Evolutionary conservation across 331 rosid species (phyloP).

Genomic region (Erythrophleum ivorense): DNA sequence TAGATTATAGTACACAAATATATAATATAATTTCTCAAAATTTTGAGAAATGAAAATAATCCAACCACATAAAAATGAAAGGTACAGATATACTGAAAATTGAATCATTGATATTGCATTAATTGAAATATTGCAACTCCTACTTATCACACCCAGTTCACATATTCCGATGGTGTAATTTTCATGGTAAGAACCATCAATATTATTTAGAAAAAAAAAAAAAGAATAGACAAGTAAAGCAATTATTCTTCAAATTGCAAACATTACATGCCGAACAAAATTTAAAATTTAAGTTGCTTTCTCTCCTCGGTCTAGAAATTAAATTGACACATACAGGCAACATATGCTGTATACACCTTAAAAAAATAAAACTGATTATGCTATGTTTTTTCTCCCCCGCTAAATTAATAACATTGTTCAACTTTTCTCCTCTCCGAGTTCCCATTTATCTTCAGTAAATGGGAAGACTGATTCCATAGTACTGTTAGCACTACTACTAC

Average conservation of each 20-base stretch:
- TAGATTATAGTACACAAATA: neutral
- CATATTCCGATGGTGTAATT: neutral
- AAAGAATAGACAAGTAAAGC: neutral
- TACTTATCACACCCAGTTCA: neutral
- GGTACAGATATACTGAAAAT: neutral
- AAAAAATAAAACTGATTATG: neutral
- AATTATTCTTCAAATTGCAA: conserved; percentile 29
- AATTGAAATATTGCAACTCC: neutral
- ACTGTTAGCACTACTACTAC: conserved; percentile 56
- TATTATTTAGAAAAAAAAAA: neutral
- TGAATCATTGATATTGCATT: too few species aligned
- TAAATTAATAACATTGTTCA: conserved; percentile 11
- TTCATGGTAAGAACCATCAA: neutral
- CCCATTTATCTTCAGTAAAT: conserved; percentile 46
- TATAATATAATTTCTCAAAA: neutral
- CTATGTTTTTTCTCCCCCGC: neutral
- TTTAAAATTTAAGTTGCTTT: neutral
- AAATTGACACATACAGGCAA: neutral
- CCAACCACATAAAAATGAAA: neutral
- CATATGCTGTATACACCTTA: neutral
- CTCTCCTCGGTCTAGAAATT: neutral
- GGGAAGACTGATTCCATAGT: conserved; percentile 64
- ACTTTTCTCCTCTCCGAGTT: conserved; percentile 50
- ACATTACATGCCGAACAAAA: conserved; percentile 20
- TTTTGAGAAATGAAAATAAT: neutral